phyloP scores from a whole-genome alignment of 371 early-diverging fungal genomes.

The Sporodiniella umbellata region DNA sequence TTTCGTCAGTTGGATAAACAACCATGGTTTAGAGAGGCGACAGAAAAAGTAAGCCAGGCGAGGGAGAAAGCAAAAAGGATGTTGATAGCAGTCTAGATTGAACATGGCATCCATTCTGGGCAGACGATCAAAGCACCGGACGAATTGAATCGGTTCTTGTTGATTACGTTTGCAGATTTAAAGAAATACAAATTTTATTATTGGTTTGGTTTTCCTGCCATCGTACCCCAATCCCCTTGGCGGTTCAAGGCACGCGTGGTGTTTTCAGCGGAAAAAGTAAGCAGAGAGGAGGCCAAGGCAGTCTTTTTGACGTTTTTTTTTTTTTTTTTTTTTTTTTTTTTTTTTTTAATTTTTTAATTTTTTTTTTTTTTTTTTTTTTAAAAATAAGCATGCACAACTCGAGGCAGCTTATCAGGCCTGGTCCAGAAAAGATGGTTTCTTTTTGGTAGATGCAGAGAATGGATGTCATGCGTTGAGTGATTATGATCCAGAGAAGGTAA shows the following conservation, averaged over 20 bases:
- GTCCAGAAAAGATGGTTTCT: not conserved
- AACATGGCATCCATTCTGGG: too few relatives aligned
- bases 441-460: conserved; percentile 5
- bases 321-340: too few relatives aligned
- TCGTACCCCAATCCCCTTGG: conserved; percentile 48
- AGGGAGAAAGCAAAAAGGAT: conserved; percentile 1
- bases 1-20: conserved; percentile 79
- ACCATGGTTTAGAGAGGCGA: conserved; percentile 56
- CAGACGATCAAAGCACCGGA: conserved; percentile 59
- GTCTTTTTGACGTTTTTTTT: too few relatives aligned
- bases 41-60: conserved; percentile 49
- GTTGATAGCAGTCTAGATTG: too few relatives aligned
- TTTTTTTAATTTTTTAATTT: too few relatives aligned
- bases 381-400: not conserved
- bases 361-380: too few relatives aligned
- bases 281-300: not conserved
- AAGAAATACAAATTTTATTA: conserved; percentile 92
- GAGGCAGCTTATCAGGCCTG: conserved; percentile 1
- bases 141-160: conserved; percentile 62
- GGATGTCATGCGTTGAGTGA: too few relatives aligned
- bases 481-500: too few relatives aligned
- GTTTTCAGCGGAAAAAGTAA: not conserved
- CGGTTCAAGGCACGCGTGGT: not conserved
- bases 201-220: conserved; percentile 91
- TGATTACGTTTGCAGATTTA: conserved; percentile 89